Evolutionary conservation across 176 grass and related monocot genomes (phyloP).

Genomic region (Melocanna baccifera): DNA sequence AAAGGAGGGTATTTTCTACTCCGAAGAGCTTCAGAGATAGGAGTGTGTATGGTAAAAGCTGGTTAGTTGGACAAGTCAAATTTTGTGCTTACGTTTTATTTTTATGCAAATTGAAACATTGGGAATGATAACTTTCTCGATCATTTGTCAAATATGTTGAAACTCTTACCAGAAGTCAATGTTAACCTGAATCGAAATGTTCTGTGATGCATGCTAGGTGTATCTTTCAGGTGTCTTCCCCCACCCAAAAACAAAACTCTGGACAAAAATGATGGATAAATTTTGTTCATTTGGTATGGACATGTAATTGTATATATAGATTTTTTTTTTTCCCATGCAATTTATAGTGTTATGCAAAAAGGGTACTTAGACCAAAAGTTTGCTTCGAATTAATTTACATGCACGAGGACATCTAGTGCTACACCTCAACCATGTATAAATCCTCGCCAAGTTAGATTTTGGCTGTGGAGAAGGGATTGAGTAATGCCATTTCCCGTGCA

Average conservation of each 20-base stretch:
- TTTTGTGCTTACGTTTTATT: no score
- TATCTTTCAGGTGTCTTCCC: no score
- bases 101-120: neutral
- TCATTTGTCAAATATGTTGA: neutral
- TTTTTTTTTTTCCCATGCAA: neutral
- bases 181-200: neutral
- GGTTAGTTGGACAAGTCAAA: neutral
- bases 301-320: neutral
- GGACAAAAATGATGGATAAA: neutral
- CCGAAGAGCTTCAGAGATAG: neutral
- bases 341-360: neutral
- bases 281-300: neutral
- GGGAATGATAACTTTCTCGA: neutral
- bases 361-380: neutral
- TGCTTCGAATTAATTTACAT: neutral
- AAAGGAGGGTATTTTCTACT: neutral
- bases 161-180: neutral
- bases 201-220: neutral
- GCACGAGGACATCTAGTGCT: neutral
- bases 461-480: no score
- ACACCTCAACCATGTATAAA: neutral
- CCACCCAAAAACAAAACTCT: no score
- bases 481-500: no score
- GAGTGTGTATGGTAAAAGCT: neutral
- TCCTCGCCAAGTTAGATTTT: neutral